Percentiles rank a stretch among this genome's conserved stretches.
phyloP scores from a whole-genome alignment of 2,329 filamentous ascomycete genomes.

The Aspergillus neoniger region DNA sequence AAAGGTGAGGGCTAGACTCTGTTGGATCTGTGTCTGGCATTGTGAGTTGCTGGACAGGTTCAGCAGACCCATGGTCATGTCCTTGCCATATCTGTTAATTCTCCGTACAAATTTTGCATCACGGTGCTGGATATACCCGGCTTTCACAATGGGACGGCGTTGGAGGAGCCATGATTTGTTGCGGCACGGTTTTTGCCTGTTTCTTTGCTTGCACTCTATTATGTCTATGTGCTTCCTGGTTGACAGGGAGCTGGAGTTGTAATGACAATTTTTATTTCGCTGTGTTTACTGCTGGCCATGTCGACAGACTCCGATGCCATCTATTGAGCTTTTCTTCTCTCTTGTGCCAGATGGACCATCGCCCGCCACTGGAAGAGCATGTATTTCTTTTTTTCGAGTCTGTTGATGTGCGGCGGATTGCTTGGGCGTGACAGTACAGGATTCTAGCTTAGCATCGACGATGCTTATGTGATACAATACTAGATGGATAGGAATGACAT shows the following conservation, averaged over 20 bases:
- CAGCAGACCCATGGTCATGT: slow-evolving; percentile 15
- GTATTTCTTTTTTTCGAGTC: not conserved
- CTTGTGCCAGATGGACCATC: not conserved
- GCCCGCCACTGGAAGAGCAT: not conserved
- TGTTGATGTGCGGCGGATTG: not conserved
- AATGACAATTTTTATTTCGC: slow-evolving; percentile 2
- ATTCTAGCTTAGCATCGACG: slow-evolving; percentile 2
- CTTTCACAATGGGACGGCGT: slow-evolving; percentile 46
- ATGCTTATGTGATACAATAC: slow-evolving; percentile 11
- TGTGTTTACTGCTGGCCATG: slow-evolving; percentile 2
- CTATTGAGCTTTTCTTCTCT: not conserved
- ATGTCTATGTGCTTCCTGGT: slow-evolving; percentile 10
- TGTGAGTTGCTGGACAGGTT: slow-evolving; percentile 12
- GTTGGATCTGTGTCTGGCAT: slow-evolving; percentile 9
- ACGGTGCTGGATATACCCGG: slow-evolving; percentile 53
- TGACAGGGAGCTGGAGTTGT: slow-evolving; percentile 16
- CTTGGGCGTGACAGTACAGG: slow-evolving; percentile 6
- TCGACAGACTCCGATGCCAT: not conserved
- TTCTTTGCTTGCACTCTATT: slow-evolving; percentile 17
- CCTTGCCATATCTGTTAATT: slow-evolving; percentile 26
- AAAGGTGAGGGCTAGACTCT: slow-evolving; percentile 17
- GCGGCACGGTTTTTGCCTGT: slow-evolving; percentile 19
- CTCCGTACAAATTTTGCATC: slow-evolving; percentile 47
- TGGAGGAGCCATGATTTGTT: slow-evolving; percentile 29
- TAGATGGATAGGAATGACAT: slow-evolving; percentile 3